Base-by-base conservation (phyloP, 2,329 filamentous ascomycete species). In the Exutisphaerella laricina region DNA sequence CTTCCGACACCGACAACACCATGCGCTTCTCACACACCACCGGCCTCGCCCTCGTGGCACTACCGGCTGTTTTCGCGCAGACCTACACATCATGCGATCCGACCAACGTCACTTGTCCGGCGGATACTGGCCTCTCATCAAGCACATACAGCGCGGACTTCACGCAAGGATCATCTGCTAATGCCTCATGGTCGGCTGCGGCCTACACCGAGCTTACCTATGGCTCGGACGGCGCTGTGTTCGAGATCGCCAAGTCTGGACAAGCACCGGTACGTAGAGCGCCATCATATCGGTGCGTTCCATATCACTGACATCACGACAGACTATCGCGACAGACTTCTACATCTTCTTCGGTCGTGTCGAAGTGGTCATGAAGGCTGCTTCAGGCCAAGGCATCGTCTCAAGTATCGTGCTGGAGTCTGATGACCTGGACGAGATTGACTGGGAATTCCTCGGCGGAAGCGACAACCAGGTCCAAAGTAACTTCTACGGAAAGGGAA, bases 321-420 rank as follows among this genome's bases (percentile, higher is more conserved):
- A 26, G 89, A 71, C 50, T 10, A 53, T 54, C 8, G 34, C 43
- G 9, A 51, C 51, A 17, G 79, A 81, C 56, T 90, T 88, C 63
- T 92, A 88, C 69, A 83, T 94, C 66, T 88, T 94, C 66, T 90
- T 84, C 54, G 88, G 88, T 41, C 79, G 81, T 47, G 80, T 87
- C 43, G 86, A 90, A 64, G 75, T 90, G 43, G 73, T 75, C 53
- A 76, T 92, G 71, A 87, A 87, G 70, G 84, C 84, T 4, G 80
- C 88, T 1, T 67, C 72, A 1, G 88, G 88, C 16, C 70, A 69
- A 5, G 88, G 88, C 35, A 81, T 94, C 50, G 77, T 94, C 54
- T 88, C 82, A 59, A 75, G 84, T 52, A 82, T 94, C 60, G 89
- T 94, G 59, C 75, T 89, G 63, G 74, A 90, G 56, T 89, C 84